Evolutionary conservation across 2,329 filamentous ascomycete genomes (phyloP), one percentile per base, ranked within the genome.

Genomic region (Ophiostoma quercus): DNA sequence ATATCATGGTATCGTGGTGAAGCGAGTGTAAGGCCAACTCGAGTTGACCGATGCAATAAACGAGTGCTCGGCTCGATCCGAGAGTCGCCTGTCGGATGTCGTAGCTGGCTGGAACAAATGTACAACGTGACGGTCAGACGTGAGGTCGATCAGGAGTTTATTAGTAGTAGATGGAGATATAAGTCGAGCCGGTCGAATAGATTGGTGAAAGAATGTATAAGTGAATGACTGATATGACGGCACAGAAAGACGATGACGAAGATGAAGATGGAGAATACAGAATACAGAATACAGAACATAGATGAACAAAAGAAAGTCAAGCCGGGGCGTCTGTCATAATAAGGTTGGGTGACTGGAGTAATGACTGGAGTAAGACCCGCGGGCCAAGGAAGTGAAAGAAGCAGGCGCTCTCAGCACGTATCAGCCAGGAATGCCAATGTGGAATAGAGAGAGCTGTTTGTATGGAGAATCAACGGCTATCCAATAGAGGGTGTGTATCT

Each of bases 351-450:
- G 43, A 47, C 43, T n/a, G 41, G 41, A 11, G 37, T 39, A 39
- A 29, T 39, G 41, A 34, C 16, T 47, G 43, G 16, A 19, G 43
- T n/a, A 47, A 19, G 41, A 43, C 12, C 39, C 41, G 16, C 41
- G 41, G 41, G 16, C 54, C 54, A 57, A 22, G 54, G 51, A 57
- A 22, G 54, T 9, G n/a, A 57, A 25, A 57, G n/a, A 14, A 41
- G 39, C 12, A 41, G 39, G 39, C 11, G 39, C 2, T 41, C 34
- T 8, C 34, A 63, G 57, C 25, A 63, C 25, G 57, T 19, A 63
- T 8, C 57, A 34, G 43, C n/a, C n/a, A 57, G n/a, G 51, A 57
- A 57, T 57, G n/a, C 51, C 51, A 57, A 57, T 57, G 51, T 57
- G 22, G 22, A 25, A 12, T 22, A 29, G 22, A 57, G 1, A 34